A percentile compares a stretch with the other conserved stretches of the same genome.
phyloP scores from a whole-genome alignment of 2,329 filamentous ascomycete species.

The Bipolaris cookei region DNA sequence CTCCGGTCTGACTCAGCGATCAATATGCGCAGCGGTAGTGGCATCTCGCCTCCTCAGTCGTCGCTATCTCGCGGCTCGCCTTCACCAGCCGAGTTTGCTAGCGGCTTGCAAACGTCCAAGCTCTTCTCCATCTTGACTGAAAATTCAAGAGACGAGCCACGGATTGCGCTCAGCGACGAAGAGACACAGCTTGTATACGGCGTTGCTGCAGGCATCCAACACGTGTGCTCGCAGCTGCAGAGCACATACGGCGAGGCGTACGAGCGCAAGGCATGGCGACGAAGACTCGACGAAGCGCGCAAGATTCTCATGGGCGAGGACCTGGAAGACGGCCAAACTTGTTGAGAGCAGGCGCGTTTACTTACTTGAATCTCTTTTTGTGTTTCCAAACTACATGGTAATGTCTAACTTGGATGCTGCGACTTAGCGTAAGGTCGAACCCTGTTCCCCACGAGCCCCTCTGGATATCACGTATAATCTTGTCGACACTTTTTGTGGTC shows the following conservation, averaged over 20 bases:
- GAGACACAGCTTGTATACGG: constrained; percentile 61
- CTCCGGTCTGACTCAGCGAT: constrained; percentile 44
- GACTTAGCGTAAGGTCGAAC: constrained; percentile 28
- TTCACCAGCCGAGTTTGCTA: constrained; percentile 40
- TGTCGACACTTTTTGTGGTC: not conserved
- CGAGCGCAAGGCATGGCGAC: constrained; percentile 69
- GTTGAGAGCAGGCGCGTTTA: constrained; percentile 17
- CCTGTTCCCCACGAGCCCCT: constrained; percentile 11
- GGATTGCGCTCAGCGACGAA: constrained; percentile 56
- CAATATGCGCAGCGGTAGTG: constrained; percentile 37
- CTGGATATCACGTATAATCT: constrained; percentile 15
- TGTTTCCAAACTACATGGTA: constrained; percentile 22
- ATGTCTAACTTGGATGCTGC: constrained; percentile 41
- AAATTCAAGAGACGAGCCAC: constrained; percentile 40
- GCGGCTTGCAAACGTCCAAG: constrained; percentile 48
- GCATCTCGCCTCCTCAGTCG: constrained; percentile 38
- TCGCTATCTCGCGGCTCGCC: constrained; percentile 37
- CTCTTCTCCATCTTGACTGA: constrained; percentile 53
- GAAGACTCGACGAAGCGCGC: constrained; percentile 76
- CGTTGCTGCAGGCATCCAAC: constrained; percentile 60
- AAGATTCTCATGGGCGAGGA: constrained; percentile 72
- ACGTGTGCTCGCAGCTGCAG: constrained; percentile 61
- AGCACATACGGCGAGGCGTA: constrained; percentile 55
- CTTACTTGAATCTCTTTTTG: constrained; percentile 9
- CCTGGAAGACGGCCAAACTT: constrained; percentile 47